Percentiles rank a stretch among this genome's conserved stretches.
phyloP scores from a whole-genome alignment of 2,329 filamentous ascomycete genomes.

The Phialophora macrospora region DNA sequence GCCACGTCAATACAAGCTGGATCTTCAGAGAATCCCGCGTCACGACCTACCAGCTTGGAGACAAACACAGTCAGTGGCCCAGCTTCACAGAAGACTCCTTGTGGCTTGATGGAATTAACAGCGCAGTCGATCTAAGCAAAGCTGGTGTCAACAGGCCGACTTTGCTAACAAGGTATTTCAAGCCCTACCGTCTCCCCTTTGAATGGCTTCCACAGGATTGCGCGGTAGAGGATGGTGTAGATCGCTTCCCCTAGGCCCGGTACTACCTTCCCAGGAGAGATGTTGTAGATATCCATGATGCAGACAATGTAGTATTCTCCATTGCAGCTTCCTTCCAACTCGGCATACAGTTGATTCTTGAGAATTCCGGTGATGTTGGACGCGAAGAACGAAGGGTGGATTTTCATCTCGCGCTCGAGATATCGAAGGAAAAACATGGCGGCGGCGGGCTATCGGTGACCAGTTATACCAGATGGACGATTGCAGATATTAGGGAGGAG shows the following conservation, averaged over 20 bases:
- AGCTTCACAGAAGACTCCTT: constrained; percentile 72
- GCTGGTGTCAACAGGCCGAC: constrained; percentile 14
- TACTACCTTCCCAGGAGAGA: constrained; percentile 89
- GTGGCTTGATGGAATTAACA: constrained; percentile 86
- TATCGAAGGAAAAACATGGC: constrained; percentile 98
- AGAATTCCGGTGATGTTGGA: constrained; percentile 91
- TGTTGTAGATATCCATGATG: constrained; percentile 95
- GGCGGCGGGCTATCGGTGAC: constrained; percentile 1
- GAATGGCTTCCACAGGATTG: constrained; percentile 97
- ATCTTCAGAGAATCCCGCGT: constrained; percentile 22
- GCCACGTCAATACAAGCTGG: constrained; percentile 21
- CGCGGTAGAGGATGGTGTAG: constrained; percentile 92
- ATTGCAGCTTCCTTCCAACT: constrained; percentile 93
- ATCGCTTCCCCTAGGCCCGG: constrained; percentile 90
- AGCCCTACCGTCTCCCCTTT: constrained; percentile 84
- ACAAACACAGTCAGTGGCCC: constrained; percentile 57
- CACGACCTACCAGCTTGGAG: constrained; percentile 50
- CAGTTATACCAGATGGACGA: neutral
- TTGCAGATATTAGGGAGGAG: constrained; percentile 5
- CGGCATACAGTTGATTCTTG: constrained; percentile 83
- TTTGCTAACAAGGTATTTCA: neutral
- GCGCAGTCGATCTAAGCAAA: constrained; percentile 80
- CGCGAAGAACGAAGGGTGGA: constrained; percentile 97
- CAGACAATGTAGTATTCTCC: constrained; percentile 97
- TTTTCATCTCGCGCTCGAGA: constrained; percentile 88